Evolutionary conservation across 2,329 filamentous ascomycete species (phyloP), one percentile per base, ranked within the genome.

Genomic region (Phialophora tarda): DNA sequence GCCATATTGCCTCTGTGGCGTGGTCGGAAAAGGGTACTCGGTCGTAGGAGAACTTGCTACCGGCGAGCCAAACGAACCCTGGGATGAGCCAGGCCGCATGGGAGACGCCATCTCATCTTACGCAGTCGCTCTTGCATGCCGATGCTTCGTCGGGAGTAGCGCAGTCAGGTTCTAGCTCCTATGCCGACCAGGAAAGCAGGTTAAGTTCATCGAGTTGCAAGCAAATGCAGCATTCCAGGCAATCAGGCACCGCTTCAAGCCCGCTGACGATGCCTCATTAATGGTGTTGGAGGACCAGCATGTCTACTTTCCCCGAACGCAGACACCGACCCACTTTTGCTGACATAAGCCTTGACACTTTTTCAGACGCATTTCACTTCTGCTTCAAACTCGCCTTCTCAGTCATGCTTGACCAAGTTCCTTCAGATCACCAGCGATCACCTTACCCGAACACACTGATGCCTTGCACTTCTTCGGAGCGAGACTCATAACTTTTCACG

Each of bases 21-120:
- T 62, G 55, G 68, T 65, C 56, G 71, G 71, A 28, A 72, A 72
- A n/a, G 71, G 71, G 44, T 68, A 72, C 48, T 61, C 66, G 14
- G 56, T 60, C 21, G 60, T 48, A 23, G 69, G 67, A 17, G 69
- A 64, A 23, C 48, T 60, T 21, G 65, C 64, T 44, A 64, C 60
- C 8, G 69, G 69, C 28, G 69, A 68, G 21, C 62, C 28, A 28
- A 65, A 62, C 34, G 57, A n/a, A 21, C 47, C 47, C 59, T 53
- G 48, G 47, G 64, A 63, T 48, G 64, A 65, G n/a, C 61, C 54
- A 57, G 63, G 59, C 55, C 65, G 59, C 12, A 59, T 48, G 30
- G 67, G 65, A 57, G 69, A 68, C 32, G 69, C 57, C 69, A 71
- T 71, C 26, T 66, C 58, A 54, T 54, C 55, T 59, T 61, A 38